These are phyloP conservation scores for Noccaea caerulescens DNA, from an alignment of 345 rosid genomes.

Conservation along the genomic window DNA sequence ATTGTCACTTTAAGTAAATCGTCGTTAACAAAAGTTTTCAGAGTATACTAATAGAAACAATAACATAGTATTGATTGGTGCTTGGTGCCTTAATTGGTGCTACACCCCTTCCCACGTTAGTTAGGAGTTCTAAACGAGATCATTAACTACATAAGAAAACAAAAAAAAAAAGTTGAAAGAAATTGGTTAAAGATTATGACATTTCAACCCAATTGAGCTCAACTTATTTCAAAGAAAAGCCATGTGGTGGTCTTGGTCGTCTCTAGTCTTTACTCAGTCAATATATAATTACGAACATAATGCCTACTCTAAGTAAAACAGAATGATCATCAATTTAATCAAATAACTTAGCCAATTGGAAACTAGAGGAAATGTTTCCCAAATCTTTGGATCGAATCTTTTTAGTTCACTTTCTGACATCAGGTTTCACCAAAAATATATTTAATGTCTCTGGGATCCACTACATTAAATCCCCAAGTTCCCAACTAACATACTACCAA, in stretches of 20 bases:
- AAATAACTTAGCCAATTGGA: neutral
- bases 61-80: too few species aligned
- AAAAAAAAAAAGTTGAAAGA: neutral
- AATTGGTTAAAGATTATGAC: neutral
- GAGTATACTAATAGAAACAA: too few species aligned
- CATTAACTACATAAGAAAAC: too few species aligned
- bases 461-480: slow-evolving; percentile 33
- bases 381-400: slow-evolving; percentile 31
- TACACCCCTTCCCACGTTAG: too few species aligned
- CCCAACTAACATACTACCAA: slow-evolving; percentile 38
- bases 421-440: neutral
- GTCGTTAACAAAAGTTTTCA: too few species aligned
- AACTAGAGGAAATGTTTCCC: slow-evolving; percentile 25
- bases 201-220: neutral
- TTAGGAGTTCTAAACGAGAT: too few species aligned
- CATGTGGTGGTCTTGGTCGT: neutral
- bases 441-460: slow-evolving; percentile 35
- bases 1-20: too few species aligned
- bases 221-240: neutral
- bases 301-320: neutral
- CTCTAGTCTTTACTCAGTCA: neutral
- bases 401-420: slow-evolving; percentile 18
- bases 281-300: neutral
- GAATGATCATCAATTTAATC: neutral
- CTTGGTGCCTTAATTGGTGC: too few species aligned